Base-by-base conservation (phyloP, 805 yeast species). In the Priceomyces haplophilus region DNA sequence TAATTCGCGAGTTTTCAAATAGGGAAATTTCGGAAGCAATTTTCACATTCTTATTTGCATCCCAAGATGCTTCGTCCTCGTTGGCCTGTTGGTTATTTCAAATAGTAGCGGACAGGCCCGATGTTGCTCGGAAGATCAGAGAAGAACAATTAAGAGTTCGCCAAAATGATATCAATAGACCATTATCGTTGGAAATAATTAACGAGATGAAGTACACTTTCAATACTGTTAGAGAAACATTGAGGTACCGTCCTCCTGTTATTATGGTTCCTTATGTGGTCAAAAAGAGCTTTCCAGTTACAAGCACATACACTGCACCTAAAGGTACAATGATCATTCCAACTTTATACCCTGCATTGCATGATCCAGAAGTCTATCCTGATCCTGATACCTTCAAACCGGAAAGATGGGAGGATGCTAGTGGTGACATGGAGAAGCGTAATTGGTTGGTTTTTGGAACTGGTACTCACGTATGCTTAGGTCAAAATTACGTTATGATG, bases 21-120 rank as follows among this genome's bases (percentile, higher is more conserved):
- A 84, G 76, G 65, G 99, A 93, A 67, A 91, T 93, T 55, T 86
- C 97, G 16, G 98, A 93, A 72, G 95, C 96, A 43, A 80, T 93
- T 49, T 93, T 93, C 78, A 93, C 99, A 11, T 93, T 93, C 67
- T 72, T 93, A 64, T 93, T 93, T 65, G 99, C 99, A 5, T 86
- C 97, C 3, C 99, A 93, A 70, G 99, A 93, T 68, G 99, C 99
- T 18, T 86, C 97, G 6, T 89, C 97, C 1, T 88, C 97, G 3
- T 82, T 95, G 54, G 93, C 97, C 49, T 91, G 98, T 67, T 93
- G 99, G 99, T 75, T 93, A 58, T 93, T 91, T 81, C 99, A 93
- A 75, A 79, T 89, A 54, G 83, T 89, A 43, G 90, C 97, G 47
- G 99, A 93, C 64, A 80, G 97, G 59, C 97, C 97, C 32, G 98